Percentiles rank a stretch among this genome's conserved stretches.
These are phyloP conservation scores for Ascochyta fabae DNA, from an alignment of 2,329 filamentous ascomycete genomes.

Conservation along the genomic window DNA sequence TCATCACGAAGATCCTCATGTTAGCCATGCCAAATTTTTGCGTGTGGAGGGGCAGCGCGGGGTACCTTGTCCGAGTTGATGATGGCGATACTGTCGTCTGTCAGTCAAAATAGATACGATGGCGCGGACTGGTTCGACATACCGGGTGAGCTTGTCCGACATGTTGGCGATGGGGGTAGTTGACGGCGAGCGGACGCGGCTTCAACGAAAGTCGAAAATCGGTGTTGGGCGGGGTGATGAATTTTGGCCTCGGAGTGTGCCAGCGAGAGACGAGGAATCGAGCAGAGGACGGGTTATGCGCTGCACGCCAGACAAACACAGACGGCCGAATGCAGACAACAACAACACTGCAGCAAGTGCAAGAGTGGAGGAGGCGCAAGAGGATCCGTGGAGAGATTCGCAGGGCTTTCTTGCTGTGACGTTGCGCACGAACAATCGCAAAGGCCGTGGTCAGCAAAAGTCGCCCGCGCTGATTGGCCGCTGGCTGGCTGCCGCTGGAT, in stretches of 20 bases:
- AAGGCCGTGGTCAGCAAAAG: slow-evolving; percentile 25
- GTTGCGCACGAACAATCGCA: slow-evolving; percentile 25
- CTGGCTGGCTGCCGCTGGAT: too few species aligned
- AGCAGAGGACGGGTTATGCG: not conserved
- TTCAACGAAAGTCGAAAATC: slow-evolving; percentile 17
- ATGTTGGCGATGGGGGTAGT: slow-evolving; percentile 57
- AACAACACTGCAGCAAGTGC: slow-evolving; percentile 11
- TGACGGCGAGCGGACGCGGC: slow-evolving; percentile 17
- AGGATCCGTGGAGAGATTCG: slow-evolving; percentile 16
- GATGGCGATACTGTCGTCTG: slow-evolving; percentile 79
- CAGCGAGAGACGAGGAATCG: slow-evolving; percentile 11
- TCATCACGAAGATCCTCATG: slow-evolving; percentile 51
- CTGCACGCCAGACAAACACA: slow-evolving; percentile 12
- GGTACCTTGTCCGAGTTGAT: slow-evolving; percentile 96
- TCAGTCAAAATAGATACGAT: slow-evolving; percentile 22
- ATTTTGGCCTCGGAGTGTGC: slow-evolving; percentile 28
- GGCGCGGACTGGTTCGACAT: slow-evolving; percentile 46
- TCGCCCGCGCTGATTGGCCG: slow-evolving; percentile 26
- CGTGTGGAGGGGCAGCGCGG: slow-evolving; percentile 50
- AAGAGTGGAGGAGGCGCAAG: slow-evolving; percentile 14
- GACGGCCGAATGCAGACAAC: slow-evolving; percentile 1
- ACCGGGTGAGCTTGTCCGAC: slow-evolving; percentile 96
- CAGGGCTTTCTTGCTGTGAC: slow-evolving; percentile 21
- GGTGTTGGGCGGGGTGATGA: slow-evolving; percentile 23
- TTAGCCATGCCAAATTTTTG: slow-evolving; percentile 44